Evolutionary conservation across 148 eudicot genomes (phyloP).

Genomic region (Beta vulgaris): DNA sequence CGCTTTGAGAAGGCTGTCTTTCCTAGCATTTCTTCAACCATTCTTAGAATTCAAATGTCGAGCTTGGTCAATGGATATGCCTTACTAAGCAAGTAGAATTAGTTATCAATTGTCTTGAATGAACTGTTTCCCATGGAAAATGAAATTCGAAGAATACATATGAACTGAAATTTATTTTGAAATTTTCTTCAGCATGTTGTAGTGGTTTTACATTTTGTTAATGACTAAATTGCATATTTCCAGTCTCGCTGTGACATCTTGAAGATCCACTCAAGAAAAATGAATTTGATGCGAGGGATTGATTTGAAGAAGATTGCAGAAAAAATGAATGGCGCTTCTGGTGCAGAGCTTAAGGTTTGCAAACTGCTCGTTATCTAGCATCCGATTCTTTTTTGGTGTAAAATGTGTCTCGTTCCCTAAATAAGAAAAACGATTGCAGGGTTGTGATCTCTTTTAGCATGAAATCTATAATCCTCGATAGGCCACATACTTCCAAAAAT

Average conservation of each 20-base stretch:
- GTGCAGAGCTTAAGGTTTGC: constrained; percentile 59
- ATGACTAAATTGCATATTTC: constrained; percentile 1
- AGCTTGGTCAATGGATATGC: not conserved
- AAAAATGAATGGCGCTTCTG: constrained; percentile 64
- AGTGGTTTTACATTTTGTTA: not conserved
- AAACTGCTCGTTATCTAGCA: not conserved
- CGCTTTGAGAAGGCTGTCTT: too few species aligned
- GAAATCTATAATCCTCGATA: too few species aligned
- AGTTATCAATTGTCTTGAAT: not conserved
- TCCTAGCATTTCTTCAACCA: not conserved
- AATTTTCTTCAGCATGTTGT: not conserved
- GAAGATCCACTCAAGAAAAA: constrained; percentile 67
- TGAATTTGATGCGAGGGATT: constrained; percentile 70
- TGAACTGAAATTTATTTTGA: not conserved
- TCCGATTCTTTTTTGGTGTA: not conserved
- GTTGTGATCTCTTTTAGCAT: not conserved
- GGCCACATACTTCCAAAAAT: too few species aligned
- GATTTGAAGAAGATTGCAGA: constrained; percentile 63
- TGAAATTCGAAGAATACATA: not conserved
- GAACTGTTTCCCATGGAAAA: not conserved
- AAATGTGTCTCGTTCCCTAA: not conserved
- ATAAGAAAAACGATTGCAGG: not conserved
- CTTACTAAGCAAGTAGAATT: not conserved
- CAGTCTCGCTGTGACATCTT: constrained; percentile 66
- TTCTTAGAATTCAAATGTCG: not conserved